Evolutionary conservation across 352 stramenopile genomes (phyloP).

Genomic region (Globisporangium cystogenes): DNA sequence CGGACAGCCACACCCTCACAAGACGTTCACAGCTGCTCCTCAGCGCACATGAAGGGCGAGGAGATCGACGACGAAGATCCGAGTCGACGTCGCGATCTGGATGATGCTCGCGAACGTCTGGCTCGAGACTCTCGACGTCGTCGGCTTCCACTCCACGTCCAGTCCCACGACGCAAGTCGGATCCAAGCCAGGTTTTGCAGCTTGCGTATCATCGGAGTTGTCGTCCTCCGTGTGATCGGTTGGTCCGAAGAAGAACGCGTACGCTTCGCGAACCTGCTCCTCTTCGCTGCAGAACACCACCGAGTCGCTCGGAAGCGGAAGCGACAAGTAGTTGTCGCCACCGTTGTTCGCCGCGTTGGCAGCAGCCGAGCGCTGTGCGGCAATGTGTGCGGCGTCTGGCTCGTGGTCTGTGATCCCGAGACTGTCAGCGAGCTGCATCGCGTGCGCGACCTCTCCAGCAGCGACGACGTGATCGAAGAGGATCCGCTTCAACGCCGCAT

Average conservation of each 20-base stretch:
- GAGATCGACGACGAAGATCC: conserved; percentile 54
- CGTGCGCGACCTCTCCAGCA: conserved; percentile 22
- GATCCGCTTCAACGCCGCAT: conserved; percentile 36
- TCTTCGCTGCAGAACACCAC: conserved; percentile 45
- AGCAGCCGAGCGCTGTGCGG: conserved; percentile 2
- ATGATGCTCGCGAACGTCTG: conserved; percentile 49
- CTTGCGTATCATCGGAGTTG: too few species aligned
- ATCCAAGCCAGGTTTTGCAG: neutral
- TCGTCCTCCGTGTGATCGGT: neutral
- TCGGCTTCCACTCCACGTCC: conserved; percentile 65
- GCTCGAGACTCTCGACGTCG: conserved; percentile 19
- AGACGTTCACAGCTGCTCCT: neutral
- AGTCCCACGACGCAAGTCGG: conserved; percentile 28
- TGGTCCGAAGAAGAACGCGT: conserved; percentile 21
- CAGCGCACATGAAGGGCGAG: conserved; percentile 45
- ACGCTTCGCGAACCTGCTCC: conserved; percentile 14
- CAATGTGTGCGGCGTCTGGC: conserved; percentile 13
- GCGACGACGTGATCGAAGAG: conserved; percentile 41
- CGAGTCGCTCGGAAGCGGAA: conserved; percentile 14
- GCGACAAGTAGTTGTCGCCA: conserved; percentile 19
- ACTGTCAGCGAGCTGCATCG: conserved; percentile 25
- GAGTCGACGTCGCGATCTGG: conserved; percentile 41
- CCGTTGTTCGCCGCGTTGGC: neutral
- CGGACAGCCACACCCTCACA: too few species aligned
- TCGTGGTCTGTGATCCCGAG: conserved; percentile 38